Evolutionary conservation across 352 stramenopile genomes (phyloP), one percentile per base, ranked within the genome.

Genomic region (Globisporangium cederbergense): DNA sequence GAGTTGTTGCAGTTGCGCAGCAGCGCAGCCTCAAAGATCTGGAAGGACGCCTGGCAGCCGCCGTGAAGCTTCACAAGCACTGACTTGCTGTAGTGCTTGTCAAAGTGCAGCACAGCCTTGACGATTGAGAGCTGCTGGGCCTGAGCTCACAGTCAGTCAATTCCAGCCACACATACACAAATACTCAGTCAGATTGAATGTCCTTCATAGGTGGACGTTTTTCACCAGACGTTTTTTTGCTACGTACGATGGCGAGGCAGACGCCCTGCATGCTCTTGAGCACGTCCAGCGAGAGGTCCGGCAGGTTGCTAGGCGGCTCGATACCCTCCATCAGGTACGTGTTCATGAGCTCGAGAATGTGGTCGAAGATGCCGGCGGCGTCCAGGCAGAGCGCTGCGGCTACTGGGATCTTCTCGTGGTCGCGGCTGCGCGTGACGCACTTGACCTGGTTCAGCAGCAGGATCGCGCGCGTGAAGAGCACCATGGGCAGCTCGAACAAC

Each of bases 111-210:
- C 1, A 70, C 58, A 1, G 73, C 71, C 22, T 76, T 77, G 30
- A 79, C 66, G 43, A 83, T 76, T 8, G 75, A 73, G 14, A 83
- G 64, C 25, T 83, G 75, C 20, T 83, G 73, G 0, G 75, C 73
- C 75, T 77, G 47, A 4, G 46, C 49, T 38, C n/a, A 51, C 13
- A 32, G 3, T n/a, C 11, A 62, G 14, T 18, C 20, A n/a, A 40
- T 28, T 53, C 3, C 46, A 42, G 36, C 9, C 36, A 42, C 20
- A 25, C 10, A 30, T 11, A 10, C 5, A 25, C 20, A 22, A 69
- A 40, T 6, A 49, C 43, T 22, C 4, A 49, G 43, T 49, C 18
- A 49, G 16, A 22, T 22, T 20, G 7, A 13, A 14, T 42, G 36
- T 42, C 36, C 36, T 42, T 11, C 36, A 42, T 2, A 42, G 9